Evolutionary conservation across 1,139 yeast species (phyloP).

Genomic region (Pichia sp.): DNA sequence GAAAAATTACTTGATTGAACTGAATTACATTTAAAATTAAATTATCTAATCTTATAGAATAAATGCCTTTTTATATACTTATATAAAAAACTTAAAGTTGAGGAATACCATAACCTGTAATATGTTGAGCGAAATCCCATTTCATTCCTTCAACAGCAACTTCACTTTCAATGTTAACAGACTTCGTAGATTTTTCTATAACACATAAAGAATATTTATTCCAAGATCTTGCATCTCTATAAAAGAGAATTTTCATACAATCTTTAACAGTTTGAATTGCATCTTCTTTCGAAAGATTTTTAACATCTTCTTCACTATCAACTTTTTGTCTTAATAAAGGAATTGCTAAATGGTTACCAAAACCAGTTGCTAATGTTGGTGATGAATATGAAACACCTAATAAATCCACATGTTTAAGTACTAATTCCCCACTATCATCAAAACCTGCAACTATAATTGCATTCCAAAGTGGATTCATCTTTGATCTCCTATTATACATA

Average conservation of each 20-base stretch:
- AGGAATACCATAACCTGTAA: conserved; percentile 73
- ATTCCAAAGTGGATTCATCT: conserved; percentile 97
- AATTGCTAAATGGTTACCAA: conserved; percentile 90
- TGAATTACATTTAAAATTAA: too few relatives aligned
- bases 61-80: neutral
- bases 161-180: conserved; percentile 60
- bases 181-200: conserved; percentile 51
- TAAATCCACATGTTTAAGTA: conserved; percentile 80
- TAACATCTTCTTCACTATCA: conserved; percentile 68
- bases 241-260: conserved; percentile 90
- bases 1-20: too few relatives aligned
- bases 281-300: conserved; percentile 60
- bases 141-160: conserved; percentile 67
- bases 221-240: conserved; percentile 92
- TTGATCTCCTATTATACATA: conserved; percentile 80
- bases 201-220: conserved; percentile 82
- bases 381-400: conserved; percentile 88
- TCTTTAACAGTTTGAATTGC: conserved; percentile 73
- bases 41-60: too few relatives aligned
- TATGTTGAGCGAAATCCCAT: conserved; percentile 88
- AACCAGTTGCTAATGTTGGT: conserved; percentile 91
- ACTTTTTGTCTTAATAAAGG: conserved; percentile 85
- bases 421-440: conserved; percentile 62
- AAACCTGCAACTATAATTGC: conserved; percentile 88
- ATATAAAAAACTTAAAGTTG: conserved; percentile 20